Percentiles rank a stretch among this genome's conserved stretches.
Evolutionary conservation across 805 yeast genomes (phyloP).

Genomic region (Cyberlindnera euphorbiae): DNA sequence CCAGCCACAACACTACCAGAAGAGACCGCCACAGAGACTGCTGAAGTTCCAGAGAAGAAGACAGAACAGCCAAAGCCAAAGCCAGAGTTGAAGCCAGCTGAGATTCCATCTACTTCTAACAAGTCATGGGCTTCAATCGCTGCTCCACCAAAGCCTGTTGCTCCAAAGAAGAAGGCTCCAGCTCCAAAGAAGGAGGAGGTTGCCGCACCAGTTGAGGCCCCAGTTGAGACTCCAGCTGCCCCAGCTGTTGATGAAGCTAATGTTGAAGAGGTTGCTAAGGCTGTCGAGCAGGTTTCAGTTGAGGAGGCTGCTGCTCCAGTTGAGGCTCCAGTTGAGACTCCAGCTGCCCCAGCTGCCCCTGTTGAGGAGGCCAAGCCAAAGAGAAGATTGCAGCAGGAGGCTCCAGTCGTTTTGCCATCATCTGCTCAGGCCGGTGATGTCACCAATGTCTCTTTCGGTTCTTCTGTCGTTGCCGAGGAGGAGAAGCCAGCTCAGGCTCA

Average conservation of each 20-base stretch:
- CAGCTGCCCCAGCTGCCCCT: conserved; percentile 18
- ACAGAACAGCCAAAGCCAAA: conserved; percentile 12
- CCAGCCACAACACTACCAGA: conserved; percentile 2
- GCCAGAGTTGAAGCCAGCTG: conserved; percentile 12
- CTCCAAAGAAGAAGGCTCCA: conserved; percentile 21
- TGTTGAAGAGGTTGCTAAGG: conserved; percentile 13
- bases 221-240: too few species aligned
- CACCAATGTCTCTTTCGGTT: conserved; percentile 62
- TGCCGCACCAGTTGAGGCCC: conserved; percentile 6
- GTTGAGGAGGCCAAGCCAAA: conserved; percentile 24
- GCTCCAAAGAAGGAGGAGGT: conserved; percentile 17
- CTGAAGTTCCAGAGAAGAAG: conserved; percentile 7
- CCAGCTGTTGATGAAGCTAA: too few species aligned
- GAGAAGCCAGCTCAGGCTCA: conserved; percentile 24
- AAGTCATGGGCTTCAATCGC: conserved; percentile 72
- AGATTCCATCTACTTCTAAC: conserved; percentile 25
- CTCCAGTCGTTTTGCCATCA: conserved; percentile 50
- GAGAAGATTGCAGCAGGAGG: conserved; percentile 37
- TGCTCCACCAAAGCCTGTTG: conserved; percentile 38
- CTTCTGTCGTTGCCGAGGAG: conserved; percentile 40
- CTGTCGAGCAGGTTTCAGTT: conserved; percentile 18
- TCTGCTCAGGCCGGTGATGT: conserved; percentile 34
- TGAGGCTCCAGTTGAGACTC: conserved; percentile 14
- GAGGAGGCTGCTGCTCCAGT: conserved; percentile 20
- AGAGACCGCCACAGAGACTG: neutral